phyloP scores from a whole-genome alignment of 2,329 filamentous ascomycete species.

The Geosmithia morbida region DNA sequence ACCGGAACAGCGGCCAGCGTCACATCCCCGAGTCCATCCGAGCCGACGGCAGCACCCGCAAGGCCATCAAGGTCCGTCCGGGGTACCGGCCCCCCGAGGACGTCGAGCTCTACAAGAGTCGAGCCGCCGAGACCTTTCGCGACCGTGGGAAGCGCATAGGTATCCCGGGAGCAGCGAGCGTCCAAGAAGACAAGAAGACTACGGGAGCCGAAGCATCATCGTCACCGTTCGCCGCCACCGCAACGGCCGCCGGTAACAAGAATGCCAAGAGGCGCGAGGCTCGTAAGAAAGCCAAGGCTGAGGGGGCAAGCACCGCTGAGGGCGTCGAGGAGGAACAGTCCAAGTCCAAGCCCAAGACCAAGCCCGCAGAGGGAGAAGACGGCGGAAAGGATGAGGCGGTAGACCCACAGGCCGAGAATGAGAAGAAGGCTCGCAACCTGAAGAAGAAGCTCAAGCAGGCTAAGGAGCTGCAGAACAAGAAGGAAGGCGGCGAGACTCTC shows the following conservation, averaged over 20 bases:
- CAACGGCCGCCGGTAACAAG: constrained; percentile 52
- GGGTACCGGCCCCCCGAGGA: constrained; percentile 93
- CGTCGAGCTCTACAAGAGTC: constrained; percentile 90
- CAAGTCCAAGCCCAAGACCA: no score
- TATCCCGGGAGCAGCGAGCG: constrained; percentile 59
- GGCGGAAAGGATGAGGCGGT: constrained; percentile 8
- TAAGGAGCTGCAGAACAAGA: constrained; percentile 78
- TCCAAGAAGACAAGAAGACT: constrained; percentile 28
- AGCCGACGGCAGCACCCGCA: constrained; percentile 79
- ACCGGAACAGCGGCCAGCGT: constrained; percentile 62
- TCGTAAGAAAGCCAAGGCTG: constrained; percentile 37
- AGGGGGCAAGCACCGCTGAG: constrained; percentile 34
- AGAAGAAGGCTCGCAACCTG: constrained; percentile 85
- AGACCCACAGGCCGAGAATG: constrained; percentile 63
- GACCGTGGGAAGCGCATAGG: constrained; percentile 47
- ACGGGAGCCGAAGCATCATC: background rate
- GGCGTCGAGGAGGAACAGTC: constrained; percentile 11
- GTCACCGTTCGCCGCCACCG: constrained; percentile 8
- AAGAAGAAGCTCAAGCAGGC: constrained; percentile 94
- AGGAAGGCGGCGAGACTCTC: constrained; percentile 69
- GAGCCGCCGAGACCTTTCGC: constrained; percentile 73
- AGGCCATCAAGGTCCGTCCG: constrained; percentile 85
- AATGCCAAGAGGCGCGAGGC: constrained; percentile 64
- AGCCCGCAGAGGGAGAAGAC: background rate
- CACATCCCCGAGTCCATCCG: constrained; percentile 81